These are phyloP conservation scores for Pholiota microspora DNA, from an alignment of 768 basidiomycete genomes.

Conservation along the genomic window DNA sequence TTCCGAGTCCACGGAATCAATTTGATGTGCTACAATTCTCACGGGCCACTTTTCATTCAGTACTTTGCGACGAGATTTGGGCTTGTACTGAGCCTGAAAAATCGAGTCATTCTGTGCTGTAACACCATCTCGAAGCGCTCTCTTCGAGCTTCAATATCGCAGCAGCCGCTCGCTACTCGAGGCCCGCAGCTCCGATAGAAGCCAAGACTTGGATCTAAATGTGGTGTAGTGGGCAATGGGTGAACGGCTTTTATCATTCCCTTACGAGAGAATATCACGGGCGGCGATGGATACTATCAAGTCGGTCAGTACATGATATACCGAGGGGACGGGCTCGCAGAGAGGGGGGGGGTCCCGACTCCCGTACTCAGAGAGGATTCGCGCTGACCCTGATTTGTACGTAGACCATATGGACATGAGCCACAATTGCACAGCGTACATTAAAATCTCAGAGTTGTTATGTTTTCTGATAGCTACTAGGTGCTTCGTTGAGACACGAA, in stretches of 20 bases:
- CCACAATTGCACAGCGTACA: neutral
- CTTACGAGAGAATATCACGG: slow-evolving; percentile 4
- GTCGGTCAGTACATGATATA: slow-evolving; percentile 17
- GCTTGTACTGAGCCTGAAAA: neutral
- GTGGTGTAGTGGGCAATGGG: neutral
- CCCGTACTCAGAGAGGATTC: neutral
- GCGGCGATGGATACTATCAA: slow-evolving; percentile 6
- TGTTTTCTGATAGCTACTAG: slow-evolving; percentile 1
- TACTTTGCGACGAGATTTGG: neutral
- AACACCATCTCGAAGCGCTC: neutral
- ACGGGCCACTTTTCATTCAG: neutral
- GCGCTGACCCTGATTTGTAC: neutral
- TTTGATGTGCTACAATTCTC: neutral
- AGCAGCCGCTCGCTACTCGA: neutral
- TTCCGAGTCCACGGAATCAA: slow-evolving; percentile 6
- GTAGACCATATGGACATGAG: slow-evolving; percentile 2
- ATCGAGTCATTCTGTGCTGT: neutral
- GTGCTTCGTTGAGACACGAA: neutral
- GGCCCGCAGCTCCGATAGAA: neutral
- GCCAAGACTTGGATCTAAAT: neutral
- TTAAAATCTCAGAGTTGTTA: neutral
- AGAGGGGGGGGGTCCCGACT: neutral
- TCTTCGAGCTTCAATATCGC: neutral
- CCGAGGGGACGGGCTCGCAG: slow-evolving; percentile 9
- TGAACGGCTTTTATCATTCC: neutral